These are phyloP conservation scores for Cladophialophora psammophila DNA, from an alignment of 2,329 filamentous ascomycete genomes.

Conservation along the genomic window DNA sequence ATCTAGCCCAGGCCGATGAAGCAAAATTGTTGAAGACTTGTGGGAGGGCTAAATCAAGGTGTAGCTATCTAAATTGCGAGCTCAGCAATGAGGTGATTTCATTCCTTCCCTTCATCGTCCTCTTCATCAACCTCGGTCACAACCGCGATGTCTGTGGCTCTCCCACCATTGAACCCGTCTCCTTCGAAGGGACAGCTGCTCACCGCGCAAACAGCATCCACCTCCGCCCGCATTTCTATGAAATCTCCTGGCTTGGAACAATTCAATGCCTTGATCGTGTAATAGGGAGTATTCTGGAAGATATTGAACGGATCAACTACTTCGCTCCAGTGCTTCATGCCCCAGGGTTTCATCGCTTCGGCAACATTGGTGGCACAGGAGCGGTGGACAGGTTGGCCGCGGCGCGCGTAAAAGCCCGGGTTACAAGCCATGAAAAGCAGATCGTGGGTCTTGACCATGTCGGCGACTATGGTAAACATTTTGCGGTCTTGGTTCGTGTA, in stretches of 20 bases:
- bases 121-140: constrained; percentile 32
- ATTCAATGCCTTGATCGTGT: constrained; percentile 48
- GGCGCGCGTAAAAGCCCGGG: constrained; percentile 47
- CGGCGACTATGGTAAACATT: constrained; percentile 47
- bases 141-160: constrained; percentile 48
- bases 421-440: constrained; percentile 53
- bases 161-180: constrained; percentile 50
- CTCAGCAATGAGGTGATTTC: not conserved
- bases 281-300: constrained; percentile 52
- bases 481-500: constrained; percentile 49
- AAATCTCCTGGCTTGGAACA: constrained; percentile 49
- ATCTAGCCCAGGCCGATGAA: not conserved
- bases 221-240: constrained; percentile 49
- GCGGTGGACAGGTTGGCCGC: constrained; percentile 46
- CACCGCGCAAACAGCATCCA: constrained; percentile 47
- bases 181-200: constrained; percentile 51
- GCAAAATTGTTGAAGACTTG: not conserved
- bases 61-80: not conserved
- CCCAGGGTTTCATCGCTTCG: constrained; percentile 48
- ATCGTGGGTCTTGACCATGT: constrained; percentile 51
- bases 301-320: constrained; percentile 51
- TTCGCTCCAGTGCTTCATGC: constrained; percentile 46
- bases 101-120: not conserved
- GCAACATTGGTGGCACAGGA: constrained; percentile 50
- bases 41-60: not conserved